Conservation (phyloP, 192 early-diverging fungal species). For the Thoreauomyces humboldtii region DNA sequence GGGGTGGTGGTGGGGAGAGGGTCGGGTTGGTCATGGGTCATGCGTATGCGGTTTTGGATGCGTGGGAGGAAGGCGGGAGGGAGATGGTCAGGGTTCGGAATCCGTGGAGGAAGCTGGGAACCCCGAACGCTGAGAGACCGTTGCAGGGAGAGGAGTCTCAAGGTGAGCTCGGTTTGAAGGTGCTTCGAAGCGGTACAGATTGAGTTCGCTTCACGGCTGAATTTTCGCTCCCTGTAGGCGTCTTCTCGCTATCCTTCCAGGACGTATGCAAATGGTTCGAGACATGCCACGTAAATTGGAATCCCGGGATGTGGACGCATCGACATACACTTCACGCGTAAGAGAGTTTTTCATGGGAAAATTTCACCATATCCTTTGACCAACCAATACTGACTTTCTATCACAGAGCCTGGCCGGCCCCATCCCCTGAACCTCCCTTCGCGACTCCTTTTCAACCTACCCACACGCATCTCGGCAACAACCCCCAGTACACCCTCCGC, state of each 20-base stretch:
- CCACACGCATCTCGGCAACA: conserved; percentile 4
- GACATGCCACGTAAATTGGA: conserved; percentile 86
- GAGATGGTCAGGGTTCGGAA: not conserved
- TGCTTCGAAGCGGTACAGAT: too few relatives aligned
- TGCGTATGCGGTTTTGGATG: conserved; percentile 72
- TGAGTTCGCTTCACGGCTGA: too few relatives aligned
- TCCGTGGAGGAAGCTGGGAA: not conserved
- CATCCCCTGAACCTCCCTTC: too few relatives aligned
- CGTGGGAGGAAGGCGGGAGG: not conserved
- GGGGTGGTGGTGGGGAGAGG: conserved; percentile 46
- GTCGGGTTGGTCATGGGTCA: conserved; percentile 85
- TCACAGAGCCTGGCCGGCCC: too few relatives aligned
- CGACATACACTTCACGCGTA: conserved; percentile 71
- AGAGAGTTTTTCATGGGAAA: too few relatives aligned
- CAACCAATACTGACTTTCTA: conserved; percentile 13
- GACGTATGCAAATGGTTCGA: conserved; percentile 77
- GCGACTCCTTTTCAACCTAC: too few relatives aligned
- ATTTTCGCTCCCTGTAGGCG: conserved; percentile 20
- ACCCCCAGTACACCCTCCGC: conserved; percentile 44
- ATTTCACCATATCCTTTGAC: conserved; percentile 7
- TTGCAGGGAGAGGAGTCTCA: too few relatives aligned
- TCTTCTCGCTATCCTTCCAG: conserved; percentile 89
- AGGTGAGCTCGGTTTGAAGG: too few relatives aligned
- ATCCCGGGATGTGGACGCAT: conserved; percentile 71
- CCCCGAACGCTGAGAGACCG: too few relatives aligned